phyloP scores from a whole-genome alignment of 306 rosid genomes.

The Acacia crassicarpa region DNA sequence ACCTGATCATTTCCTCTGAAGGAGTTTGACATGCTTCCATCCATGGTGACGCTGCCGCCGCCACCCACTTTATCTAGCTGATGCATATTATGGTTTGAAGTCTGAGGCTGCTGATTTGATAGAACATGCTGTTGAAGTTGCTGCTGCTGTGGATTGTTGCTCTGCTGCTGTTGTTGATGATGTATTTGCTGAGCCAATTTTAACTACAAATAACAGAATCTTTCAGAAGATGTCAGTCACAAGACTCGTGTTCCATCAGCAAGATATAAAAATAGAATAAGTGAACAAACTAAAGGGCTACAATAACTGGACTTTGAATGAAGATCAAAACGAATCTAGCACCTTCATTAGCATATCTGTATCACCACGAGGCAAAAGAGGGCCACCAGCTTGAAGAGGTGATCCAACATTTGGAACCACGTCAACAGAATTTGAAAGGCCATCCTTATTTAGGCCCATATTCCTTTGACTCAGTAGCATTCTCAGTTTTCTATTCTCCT shows the following conservation, averaged over 20 bases:
- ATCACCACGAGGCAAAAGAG: constrained; percentile 76
- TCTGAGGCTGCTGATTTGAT: constrained; percentile 82
- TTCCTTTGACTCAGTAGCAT: constrained; percentile 70
- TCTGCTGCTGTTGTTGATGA: constrained; percentile 71
- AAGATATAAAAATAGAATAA: constrained; percentile 8
- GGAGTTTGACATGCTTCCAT: constrained; percentile 91
- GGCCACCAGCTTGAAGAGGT: constrained; percentile 81
- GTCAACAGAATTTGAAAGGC: constrained; percentile 81
- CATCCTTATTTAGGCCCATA: constrained; percentile 66
- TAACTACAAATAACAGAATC: constrained; percentile 49
- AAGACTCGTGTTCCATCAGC: background rate
- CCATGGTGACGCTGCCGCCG: constrained; percentile 70
- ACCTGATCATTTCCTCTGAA: constrained; percentile 99
- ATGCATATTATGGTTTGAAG: constrained; percentile 75
- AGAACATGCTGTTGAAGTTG: constrained; percentile 85
- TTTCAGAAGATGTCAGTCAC: constrained; percentile 29
- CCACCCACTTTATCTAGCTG: constrained; percentile 88
- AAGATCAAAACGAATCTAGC: constrained; percentile 24
- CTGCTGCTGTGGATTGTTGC: constrained; percentile 68
- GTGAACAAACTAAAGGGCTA: constrained; percentile 19
- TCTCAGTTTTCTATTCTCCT: constrained; percentile 78
- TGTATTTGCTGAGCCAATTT: constrained; percentile 70
- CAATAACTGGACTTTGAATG: constrained; percentile 21
- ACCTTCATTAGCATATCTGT: constrained; percentile 84
- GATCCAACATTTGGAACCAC: constrained; percentile 79